phyloP scores from a whole-genome alignment of 164 flowering plant species.

The Umbellularia californica region DNA sequence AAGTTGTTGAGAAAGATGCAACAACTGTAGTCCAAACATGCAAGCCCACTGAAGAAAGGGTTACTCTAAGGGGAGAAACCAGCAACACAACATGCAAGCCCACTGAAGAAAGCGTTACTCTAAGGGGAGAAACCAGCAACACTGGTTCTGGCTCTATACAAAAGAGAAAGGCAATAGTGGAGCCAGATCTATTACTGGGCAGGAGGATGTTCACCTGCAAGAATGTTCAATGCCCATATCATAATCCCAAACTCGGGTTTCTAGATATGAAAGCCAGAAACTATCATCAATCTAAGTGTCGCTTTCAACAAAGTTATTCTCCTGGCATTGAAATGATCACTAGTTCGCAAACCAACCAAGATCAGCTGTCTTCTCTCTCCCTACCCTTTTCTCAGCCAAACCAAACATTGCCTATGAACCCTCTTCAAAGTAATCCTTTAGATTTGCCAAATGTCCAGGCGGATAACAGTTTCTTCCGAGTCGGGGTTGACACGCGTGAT shows the following conservation, averaged over 20 bases:
- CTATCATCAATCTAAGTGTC: conserved; percentile 50
- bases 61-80: conserved; percentile 32
- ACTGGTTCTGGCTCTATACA: conserved; percentile 14
- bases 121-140: conserved; percentile 30
- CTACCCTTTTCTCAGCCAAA: conserved; percentile 37
- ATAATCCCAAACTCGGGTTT: conserved; percentile 38
- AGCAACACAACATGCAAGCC: conserved; percentile 24
- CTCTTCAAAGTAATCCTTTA: conserved; percentile 2
- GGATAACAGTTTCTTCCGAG: conserved; percentile 27
- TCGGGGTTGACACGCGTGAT: conserved; percentile 29
- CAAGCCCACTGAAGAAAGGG: conserved; percentile 20
- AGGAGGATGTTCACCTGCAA: conserved; percentile 35
- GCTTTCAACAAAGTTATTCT: conserved; percentile 17
- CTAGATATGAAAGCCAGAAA: conserved; percentile 41
- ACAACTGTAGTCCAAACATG: conserved; percentile 21
- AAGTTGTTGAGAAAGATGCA: conserved; percentile 29
- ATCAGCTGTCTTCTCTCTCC: conserved; percentile 22
- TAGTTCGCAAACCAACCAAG: conserved; percentile 24
- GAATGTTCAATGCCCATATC: conserved; percentile 38
- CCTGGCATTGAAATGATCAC: conserved; percentile 20
- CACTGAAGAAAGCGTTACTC: conserved; percentile 8
- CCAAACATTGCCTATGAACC: conserved; percentile 15
- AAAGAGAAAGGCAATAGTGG: conserved; percentile 40
- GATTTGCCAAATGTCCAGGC: conserved; percentile 26
- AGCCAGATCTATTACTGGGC: conserved; percentile 14